phyloP scores from a whole-genome alignment of 1,139 yeast genomes.

The Debaryomyces subglobosus region DNA sequence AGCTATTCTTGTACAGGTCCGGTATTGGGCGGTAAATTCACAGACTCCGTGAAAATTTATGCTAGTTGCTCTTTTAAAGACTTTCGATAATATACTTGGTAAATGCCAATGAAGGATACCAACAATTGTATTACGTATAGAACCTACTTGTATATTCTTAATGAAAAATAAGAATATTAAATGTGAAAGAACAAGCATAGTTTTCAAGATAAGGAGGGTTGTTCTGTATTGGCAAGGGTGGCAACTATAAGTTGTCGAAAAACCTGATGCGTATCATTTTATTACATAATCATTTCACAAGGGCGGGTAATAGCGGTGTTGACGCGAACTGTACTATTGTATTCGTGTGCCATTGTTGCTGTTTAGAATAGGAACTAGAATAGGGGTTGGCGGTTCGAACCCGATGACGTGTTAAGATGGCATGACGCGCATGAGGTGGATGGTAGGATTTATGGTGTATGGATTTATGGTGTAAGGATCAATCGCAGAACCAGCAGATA shows the following conservation, averaged over 20 bases:
- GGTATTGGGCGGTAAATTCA: constrained; percentile 7
- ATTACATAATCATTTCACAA: constrained; percentile 3
- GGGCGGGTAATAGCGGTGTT: constrained; percentile 1
- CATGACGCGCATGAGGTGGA: too few species aligned
- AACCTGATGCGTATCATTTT: constrained; percentile 7
- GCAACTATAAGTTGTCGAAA: constrained; percentile 9
- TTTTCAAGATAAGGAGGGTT: constrained; percentile 6
- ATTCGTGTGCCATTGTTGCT: not conserved
- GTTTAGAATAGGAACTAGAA: not conserved
- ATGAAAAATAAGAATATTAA: not conserved
- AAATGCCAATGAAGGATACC: constrained; percentile 13
- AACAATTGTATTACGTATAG: constrained; percentile 7
- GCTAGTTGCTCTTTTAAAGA: not conserved
- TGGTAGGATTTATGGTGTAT: too few species aligned
- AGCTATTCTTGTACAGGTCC: constrained; percentile 6
- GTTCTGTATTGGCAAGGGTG: constrained; percentile 2
- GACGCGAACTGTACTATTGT: not conserved
- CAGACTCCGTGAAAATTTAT: constrained; percentile 2
- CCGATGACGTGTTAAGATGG: not conserved
- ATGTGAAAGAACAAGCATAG: not conserved
- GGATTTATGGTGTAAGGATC: not conserved
- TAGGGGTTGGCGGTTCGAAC: not conserved
- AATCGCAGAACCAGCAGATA: too few species aligned
- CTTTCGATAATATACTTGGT: constrained; percentile 6
- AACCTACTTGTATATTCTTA: constrained; percentile 3